phyloP scores from a whole-genome alignment of 495 filamentous ascomycete species.

The Penicillium manginii region DNA sequence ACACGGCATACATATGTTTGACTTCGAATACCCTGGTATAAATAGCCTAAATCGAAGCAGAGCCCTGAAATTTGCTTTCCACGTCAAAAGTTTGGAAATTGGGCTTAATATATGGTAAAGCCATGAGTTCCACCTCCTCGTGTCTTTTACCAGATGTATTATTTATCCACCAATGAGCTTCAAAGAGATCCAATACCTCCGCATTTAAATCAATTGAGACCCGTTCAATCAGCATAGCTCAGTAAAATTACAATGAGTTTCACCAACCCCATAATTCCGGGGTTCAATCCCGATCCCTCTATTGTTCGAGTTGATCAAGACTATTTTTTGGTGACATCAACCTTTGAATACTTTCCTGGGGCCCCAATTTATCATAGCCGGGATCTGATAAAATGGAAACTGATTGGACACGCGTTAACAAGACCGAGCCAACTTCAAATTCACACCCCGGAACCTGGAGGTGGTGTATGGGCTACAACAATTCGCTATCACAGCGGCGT shows the following conservation, averaged over 20 bases:
- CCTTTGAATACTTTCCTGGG: constrained; percentile 53
- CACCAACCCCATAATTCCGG: constrained; percentile 15
- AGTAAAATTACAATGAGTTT: constrained; percentile 17
- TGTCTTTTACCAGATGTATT: neutral
- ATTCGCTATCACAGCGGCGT: constrained; percentile 41
- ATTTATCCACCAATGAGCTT: constrained; percentile 29
- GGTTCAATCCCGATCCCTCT: constrained; percentile 18
- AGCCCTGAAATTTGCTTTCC: too few relatives aligned
- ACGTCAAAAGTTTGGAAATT: too few relatives aligned
- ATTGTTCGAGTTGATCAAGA: constrained; percentile 40
- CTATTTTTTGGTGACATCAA: constrained; percentile 51
- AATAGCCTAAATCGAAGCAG: too few relatives aligned
- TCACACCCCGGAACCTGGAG: constrained; percentile 55
- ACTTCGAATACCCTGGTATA: too few relatives aligned
- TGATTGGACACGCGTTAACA: constrained; percentile 60
- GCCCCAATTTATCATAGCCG: constrained; percentile 51
- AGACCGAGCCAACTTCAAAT: constrained; percentile 65
- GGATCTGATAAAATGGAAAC: constrained; percentile 49
- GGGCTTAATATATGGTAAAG: too few relatives aligned
- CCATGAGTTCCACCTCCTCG: too few relatives aligned
- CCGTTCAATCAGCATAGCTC: neutral
- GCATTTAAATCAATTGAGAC: neutral
- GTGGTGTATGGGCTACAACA: constrained; percentile 51
- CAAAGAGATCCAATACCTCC: neutral
- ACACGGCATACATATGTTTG: too few relatives aligned